Percentiles rank a stretch among this genome's conserved stretches.
These are phyloP conservation scores for Solanum chmielewskii DNA, from an alignment of 257 asterid species.

Conservation along the genomic window DNA sequence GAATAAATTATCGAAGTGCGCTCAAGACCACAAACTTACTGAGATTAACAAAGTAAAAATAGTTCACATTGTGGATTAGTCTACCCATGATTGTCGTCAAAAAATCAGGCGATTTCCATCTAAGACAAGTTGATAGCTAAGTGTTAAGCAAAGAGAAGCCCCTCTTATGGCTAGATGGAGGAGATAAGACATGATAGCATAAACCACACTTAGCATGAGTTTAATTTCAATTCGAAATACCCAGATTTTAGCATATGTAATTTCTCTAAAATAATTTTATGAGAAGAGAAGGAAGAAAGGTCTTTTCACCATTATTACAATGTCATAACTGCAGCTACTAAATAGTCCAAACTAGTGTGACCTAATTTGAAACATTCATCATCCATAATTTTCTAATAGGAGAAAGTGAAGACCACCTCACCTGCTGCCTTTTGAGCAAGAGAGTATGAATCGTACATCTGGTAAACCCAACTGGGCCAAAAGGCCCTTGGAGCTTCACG, in stretches of 20 bases:
- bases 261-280: not conserved
- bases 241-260: not conserved
- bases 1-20: not conserved
- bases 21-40: not conserved
- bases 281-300: not conserved
- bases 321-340: not conserved
- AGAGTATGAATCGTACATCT: slow-evolving; percentile 70
- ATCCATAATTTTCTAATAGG: not conserved
- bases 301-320: not conserved
- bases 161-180: not conserved
- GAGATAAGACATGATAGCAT: not conserved
- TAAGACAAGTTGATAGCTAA: not conserved
- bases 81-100: not conserved
- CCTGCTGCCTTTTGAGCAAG: slow-evolving; percentile 94
- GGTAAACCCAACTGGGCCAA: slow-evolving; percentile 94
- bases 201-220: not conserved
- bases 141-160: not conserved
- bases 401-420: slow-evolving; percentile 10
- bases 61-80: not conserved
- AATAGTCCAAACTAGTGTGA: not conserved
- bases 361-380: not conserved
- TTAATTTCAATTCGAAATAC: not conserved
- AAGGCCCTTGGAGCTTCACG: slow-evolving; percentile 74
- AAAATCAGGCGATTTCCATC: not conserved
- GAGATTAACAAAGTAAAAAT: not conserved